Conservation (phyloP, 1,284 basidiomycete species). For the Ustilago crameri region DNA sequence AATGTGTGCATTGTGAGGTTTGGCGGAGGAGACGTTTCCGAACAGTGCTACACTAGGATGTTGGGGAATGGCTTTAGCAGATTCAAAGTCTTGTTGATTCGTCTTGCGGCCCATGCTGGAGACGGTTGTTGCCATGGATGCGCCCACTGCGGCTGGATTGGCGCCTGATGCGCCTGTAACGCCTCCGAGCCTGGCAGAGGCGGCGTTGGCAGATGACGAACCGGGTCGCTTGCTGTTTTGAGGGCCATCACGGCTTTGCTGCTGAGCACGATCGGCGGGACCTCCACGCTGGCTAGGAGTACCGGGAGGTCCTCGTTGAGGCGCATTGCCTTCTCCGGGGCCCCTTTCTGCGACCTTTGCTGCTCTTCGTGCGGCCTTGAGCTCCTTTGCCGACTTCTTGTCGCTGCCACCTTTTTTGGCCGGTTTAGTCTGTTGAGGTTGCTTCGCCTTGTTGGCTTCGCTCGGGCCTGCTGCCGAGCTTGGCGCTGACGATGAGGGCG, state of each 20-base stretch:
- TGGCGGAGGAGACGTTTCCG: slow-evolving; percentile 58
- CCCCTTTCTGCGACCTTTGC: slow-evolving; percentile 48
- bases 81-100: slow-evolving; percentile 16
- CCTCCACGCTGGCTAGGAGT: slow-evolving; percentile 16
- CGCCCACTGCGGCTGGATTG: slow-evolving; percentile 1
- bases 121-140: slow-evolving; percentile 21
- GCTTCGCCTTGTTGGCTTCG: slow-evolving; percentile 13
- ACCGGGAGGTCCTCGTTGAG: slow-evolving; percentile 1
- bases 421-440: slow-evolving; percentile 9
- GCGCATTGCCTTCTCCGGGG: slow-evolving; percentile 7
- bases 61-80: slow-evolving; percentile 24
- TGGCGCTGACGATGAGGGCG: slow-evolving; percentile 5
- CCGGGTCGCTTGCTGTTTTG: slow-evolving; percentile 24
- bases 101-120: slow-evolving; percentile 18
- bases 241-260: slow-evolving; percentile 15
- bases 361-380: slow-evolving; percentile 57
- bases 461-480: slow-evolving; percentile 27
- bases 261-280: slow-evolving; percentile 19
- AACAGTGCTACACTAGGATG: slow-evolving; percentile 58
- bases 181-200: slow-evolving; percentile 20
- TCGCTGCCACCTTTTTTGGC: slow-evolving; percentile 27
- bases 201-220: slow-evolving; percentile 20
- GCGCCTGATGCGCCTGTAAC: slow-evolving; percentile 5
- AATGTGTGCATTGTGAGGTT: slow-evolving; percentile 45
- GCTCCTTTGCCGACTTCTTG: slow-evolving; percentile 60